Evolutionary conservation across 805 yeast species (phyloP), one percentile per base, ranked within the genome.

Genomic region (Saccharomycopsis sp.): DNA sequence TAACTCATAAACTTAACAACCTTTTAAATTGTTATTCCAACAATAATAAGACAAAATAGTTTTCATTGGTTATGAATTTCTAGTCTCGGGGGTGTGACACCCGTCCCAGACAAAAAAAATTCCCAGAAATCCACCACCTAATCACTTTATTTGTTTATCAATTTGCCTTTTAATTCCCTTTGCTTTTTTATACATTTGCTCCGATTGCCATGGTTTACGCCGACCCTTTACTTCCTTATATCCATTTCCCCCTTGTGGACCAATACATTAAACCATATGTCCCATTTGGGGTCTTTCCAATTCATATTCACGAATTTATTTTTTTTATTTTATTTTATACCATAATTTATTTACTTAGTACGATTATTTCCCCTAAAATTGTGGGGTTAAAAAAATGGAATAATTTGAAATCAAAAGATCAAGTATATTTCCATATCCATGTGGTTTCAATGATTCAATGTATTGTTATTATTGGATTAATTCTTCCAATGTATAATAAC

Each of bases 361-460:
- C 49, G 4, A 8, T 51, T 2, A 1, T 53, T 2, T 41, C 56
- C 1, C 60, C 60, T 4, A 2, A 37, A 5, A 13, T 56, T 2
- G 52, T 51, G 39, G 49, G 55, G 3, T 14, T 33, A 9, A 37
- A 50, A 30, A 52, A 58, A 41, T 45, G 46, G 46, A 43, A 46
- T 13, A 28, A 46, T 2, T 28, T 56, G 34, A 54, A 58, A 31
- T 47, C 50, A n/a, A 72, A 73, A 51, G 70, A 72, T 28, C 67
- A 67, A 50, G 52, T 79, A 49, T 82, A 85, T 56, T 85, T 83
- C 57, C 88, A 85, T 57, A 78, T 84, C 51, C 97, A 88, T 59
- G 70, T 84, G 20, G 95, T 86, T 3, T 82, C 96, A 2, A 74
- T 84, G 69, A 71, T 87, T 18, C 96, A 92, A 60, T 74, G 92